A percentile compares a stretch with the other conserved stretches of the same genome.
Conservation (phyloP, 306 rosid genomes). For the Myrica gale region DNA sequence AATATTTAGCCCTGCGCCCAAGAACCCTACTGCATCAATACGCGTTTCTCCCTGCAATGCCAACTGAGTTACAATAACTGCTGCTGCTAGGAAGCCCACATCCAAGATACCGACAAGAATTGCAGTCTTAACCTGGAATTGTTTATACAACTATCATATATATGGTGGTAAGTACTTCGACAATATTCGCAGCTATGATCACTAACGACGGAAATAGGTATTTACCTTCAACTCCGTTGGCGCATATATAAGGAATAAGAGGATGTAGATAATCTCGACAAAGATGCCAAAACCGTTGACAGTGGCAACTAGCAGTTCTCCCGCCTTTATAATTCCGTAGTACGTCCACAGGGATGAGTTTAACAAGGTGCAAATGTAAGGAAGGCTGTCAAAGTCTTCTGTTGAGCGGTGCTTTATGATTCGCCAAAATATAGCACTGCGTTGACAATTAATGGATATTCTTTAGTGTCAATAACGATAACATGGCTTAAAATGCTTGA, state of each 20-base stretch:
- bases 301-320: slow-evolving; percentile 60
- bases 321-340: slow-evolving; percentile 53
- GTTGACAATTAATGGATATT: neutral
- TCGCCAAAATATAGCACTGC: slow-evolving; percentile 47
- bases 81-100: slow-evolving; percentile 38
- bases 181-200: neutral
- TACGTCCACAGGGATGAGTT: slow-evolving; percentile 64
- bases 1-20: slow-evolving; percentile 55
- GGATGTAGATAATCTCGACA: slow-evolving; percentile 45
- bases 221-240: slow-evolving; percentile 42
- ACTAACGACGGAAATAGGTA: neutral
- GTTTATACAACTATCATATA: neutral
- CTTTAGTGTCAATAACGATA: too few relatives aligned
- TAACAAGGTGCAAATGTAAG: slow-evolving; percentile 65
- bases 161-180: neutral
- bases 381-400: slow-evolving; percentile 60
- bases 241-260: slow-evolving; percentile 53
- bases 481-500: too few relatives aligned
- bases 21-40: slow-evolving; percentile 41
- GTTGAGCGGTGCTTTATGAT: slow-evolving; percentile 46
- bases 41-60: slow-evolving; percentile 47
- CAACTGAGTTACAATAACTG: slow-evolving; percentile 26
- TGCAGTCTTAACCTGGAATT: slow-evolving; percentile 37
- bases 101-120: slow-evolving; percentile 41
- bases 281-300: slow-evolving; percentile 61